These are phyloP conservation scores for Xylaria longipes DNA, from an alignment of 495 filamentous ascomycete species.

Conservation along the genomic window DNA sequence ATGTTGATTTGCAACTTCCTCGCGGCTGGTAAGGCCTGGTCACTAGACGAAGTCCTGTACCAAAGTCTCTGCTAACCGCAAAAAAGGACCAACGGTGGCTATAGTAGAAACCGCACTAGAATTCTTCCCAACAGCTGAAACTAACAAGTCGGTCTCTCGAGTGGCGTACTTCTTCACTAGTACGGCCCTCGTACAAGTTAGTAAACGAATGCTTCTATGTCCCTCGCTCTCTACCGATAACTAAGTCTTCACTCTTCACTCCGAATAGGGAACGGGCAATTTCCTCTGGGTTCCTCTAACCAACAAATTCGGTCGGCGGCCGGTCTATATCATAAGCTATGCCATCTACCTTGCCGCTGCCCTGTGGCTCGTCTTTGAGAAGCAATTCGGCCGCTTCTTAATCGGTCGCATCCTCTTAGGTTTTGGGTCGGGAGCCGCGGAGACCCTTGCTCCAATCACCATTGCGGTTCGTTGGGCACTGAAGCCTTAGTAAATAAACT, in stretches of 20 bases:
- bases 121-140: slow-evolving; percentile 48
- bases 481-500: slow-evolving; percentile 26
- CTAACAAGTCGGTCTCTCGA: slow-evolving; percentile 48
- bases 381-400: slow-evolving; percentile 50
- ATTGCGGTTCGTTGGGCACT: slow-evolving; percentile 6
- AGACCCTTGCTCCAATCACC: slow-evolving; percentile 46
- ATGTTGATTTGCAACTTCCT: slow-evolving; percentile 65
- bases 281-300: slow-evolving; percentile 63
- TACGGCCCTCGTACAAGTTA: slow-evolving; percentile 40
- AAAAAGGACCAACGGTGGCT: slow-evolving; percentile 52
- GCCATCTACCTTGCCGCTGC: slow-evolving; percentile 50
- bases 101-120: slow-evolving; percentile 54
- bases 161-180: slow-evolving; percentile 61
- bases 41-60: neutral
- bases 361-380: slow-evolving; percentile 55
- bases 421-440: slow-evolving; percentile 58
- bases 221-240: neutral
- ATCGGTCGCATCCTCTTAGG: slow-evolving; percentile 58
- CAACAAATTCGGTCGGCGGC: slow-evolving; percentile 61
- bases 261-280: slow-evolving; percentile 54
- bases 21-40: slow-evolving; percentile 45
- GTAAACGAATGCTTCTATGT: neutral
- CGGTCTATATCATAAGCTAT: slow-evolving; percentile 58
- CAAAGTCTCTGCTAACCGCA: neutral
- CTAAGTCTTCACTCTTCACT: neutral